Evolutionary conservation across 1,139 yeast genomes (phyloP), one percentile per base, ranked within the genome.

Genomic region (Magnusiomyces ingens): DNA sequence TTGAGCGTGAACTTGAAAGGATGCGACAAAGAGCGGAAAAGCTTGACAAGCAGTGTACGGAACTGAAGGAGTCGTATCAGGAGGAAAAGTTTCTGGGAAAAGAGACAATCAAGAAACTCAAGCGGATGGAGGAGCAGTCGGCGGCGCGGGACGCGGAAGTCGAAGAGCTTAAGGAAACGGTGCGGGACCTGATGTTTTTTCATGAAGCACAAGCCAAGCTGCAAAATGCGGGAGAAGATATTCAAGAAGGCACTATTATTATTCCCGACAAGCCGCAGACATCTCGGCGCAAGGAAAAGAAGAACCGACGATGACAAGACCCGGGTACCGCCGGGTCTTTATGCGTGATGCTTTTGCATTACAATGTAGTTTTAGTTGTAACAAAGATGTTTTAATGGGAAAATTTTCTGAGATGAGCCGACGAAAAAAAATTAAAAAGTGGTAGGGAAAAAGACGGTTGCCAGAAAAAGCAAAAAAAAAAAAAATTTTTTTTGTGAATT

Each of bases 181-280:
- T 85, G 2, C 78, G 77, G 42, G 96, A 90, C 66, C 68, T 90
- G 55, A 86, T 89, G 96, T 85, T 87, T 59, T 87, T 76, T 64
- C 71, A 89, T 51, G 94, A 86, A 57, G 78, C 86, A 2, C 86
- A 79, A 64, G 85, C 82, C 54, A 85, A 83, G 67, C 78, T 88
- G 61, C 79, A 82, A 61, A 78, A 82, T 63, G 85, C 87, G 22
- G 77, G 81, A 1, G 85, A 84, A 17, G 91, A 84, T 45, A 90
- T 84, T 45, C 62, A 85, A 13, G 79, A 74, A 59, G 85, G 88
- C 57, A 95, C 95, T 0, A 79, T 83, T 1, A 71, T 86, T 0
- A 74, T 85, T 1, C 60, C 76, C n/a, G 26, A 42, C 3, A 37
- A 22, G 10, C 40, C 40, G n/a, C 40, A 4, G 32, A 13, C 4